These are phyloP conservation scores for Talaromyces sp. DNA, from an alignment of 2,329 filamentous ascomycete species.

Conservation along the genomic window DNA sequence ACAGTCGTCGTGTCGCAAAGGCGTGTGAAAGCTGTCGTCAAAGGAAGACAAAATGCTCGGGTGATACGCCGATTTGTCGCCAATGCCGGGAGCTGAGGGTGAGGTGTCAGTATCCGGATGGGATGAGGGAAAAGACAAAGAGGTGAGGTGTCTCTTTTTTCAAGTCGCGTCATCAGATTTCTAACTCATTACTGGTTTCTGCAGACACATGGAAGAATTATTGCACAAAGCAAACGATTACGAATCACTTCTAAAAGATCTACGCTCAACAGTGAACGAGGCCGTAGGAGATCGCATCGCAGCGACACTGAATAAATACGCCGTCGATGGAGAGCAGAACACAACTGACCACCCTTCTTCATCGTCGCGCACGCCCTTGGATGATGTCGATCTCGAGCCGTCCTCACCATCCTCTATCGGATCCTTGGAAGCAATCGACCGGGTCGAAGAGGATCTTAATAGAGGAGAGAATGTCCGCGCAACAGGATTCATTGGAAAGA, in stretches of 20 bases:
- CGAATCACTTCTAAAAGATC: constrained; percentile 38
- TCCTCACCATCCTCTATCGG: constrained; percentile 37
- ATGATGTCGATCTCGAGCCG: constrained; percentile 25
- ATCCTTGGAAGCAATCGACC: constrained; percentile 45
- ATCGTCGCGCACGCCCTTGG: constrained; percentile 29
- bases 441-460: constrained; percentile 46
- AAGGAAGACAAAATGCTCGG: constrained; percentile 46
- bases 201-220: constrained; percentile 35
- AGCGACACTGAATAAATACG: constrained; percentile 37
- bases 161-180: neutral
- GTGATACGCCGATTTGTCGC: constrained; percentile 40
- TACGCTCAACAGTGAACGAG: constrained; percentile 32
- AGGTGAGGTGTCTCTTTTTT: constrained; percentile 25
- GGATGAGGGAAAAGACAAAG: constrained; percentile 38
- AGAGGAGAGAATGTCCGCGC: constrained; percentile 35
- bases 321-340: constrained; percentile 19
- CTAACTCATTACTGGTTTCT: constrained; percentile 5
- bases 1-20: constrained; percentile 31
- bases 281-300: constrained; percentile 36
- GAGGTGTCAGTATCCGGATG: constrained; percentile 39
- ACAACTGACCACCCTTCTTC: constrained; percentile 28
- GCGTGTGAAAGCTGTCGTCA: constrained; percentile 44
- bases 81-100: constrained; percentile 40
- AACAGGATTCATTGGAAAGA: constrained; percentile 47
- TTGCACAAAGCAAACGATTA: constrained; percentile 35